A percentile compares a stretch with the other conserved stretches of the same genome.
Conservation (phyloP, 176 grass and related monocot species). For the Hordeum vulgare region DNA sequence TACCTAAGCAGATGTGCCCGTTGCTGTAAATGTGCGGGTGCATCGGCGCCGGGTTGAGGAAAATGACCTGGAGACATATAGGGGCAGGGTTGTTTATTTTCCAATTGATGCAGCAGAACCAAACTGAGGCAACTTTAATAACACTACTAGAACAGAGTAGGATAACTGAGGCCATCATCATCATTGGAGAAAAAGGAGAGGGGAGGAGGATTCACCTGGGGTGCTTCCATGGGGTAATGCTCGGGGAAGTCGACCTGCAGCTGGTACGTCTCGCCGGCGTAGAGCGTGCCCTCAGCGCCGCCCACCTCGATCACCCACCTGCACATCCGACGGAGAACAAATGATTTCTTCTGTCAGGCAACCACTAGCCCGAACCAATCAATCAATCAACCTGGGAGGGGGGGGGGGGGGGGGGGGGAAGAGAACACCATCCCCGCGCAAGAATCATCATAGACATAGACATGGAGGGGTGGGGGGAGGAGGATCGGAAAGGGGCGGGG, state of each 20-base stretch:
- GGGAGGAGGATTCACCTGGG: conserved; percentile 39
- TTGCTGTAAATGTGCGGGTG: conserved; percentile 99
- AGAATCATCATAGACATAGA: not conserved
- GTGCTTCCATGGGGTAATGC: conserved; percentile 98
- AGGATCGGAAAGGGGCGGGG: not conserved
- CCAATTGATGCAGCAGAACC: not conserved
- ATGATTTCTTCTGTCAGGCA: not conserved
- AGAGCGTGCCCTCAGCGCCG: conserved; percentile 74
- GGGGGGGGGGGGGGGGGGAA: too few species aligned
- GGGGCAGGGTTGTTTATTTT: not conserved
- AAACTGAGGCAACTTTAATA: not conserved
- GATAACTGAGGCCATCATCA: not conserved
- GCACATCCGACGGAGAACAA: too few species aligned
- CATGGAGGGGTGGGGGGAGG: not conserved
- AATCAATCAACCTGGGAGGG: too few species aligned
- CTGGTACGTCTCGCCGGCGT: conserved; percentile 76
- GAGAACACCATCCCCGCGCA: not conserved
- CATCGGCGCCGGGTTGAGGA: conserved; percentile 76
- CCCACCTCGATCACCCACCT: conserved; percentile 90
- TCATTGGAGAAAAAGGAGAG: not conserved
- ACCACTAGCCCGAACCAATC: not conserved
- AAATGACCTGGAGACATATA: conserved; percentile 61
- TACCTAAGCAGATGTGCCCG: conserved; percentile 98
- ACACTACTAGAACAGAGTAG: not conserved
- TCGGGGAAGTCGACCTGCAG: conserved; percentile 90